Evolutionary conservation across 306 rosid genomes (phyloP).

Genomic region (Leucaena leucocephala): DNA sequence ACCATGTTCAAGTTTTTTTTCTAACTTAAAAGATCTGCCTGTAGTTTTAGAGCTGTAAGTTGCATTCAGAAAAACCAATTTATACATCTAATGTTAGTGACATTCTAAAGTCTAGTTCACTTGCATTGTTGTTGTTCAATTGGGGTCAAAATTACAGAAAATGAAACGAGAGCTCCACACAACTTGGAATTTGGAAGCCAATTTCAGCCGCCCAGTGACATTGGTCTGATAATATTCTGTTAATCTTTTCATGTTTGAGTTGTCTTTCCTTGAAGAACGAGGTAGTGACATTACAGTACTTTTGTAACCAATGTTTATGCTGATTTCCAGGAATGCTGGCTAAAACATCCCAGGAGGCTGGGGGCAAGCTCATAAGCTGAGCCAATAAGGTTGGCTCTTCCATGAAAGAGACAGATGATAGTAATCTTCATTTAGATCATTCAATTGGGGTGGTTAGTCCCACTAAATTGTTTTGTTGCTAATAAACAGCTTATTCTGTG

Average conservation of each 20-base stretch:
- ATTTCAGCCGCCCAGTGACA: slow-evolving; percentile 29
- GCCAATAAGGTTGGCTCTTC: slow-evolving; percentile 42
- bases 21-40: not conserved
- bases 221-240: slow-evolving; percentile 34
- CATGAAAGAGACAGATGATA: slow-evolving; percentile 33
- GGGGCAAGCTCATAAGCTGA: slow-evolving; percentile 41
- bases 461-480: slow-evolving; percentile 18
- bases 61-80: slow-evolving; percentile 4
- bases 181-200: slow-evolving; percentile 37
- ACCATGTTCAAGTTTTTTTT: not conserved
- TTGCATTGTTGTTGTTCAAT: slow-evolving; percentile 14
- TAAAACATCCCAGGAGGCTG: slow-evolving; percentile 40
- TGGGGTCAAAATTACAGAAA: slow-evolving; percentile 37
- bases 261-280: not conserved
- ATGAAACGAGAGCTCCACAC: slow-evolving; percentile 27
- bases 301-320: slow-evolving; percentile 25
- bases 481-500: slow-evolving; percentile 22
- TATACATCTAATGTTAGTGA: slow-evolving; percentile 1
- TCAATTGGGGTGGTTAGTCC: slow-evolving; percentile 30
- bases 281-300: not conserved
- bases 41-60: not conserved
- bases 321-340: slow-evolving; percentile 43
- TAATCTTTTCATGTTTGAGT: not conserved
- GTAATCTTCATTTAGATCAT: not conserved
- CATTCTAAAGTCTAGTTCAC: slow-evolving; percentile 13